These are phyloP conservation scores for Lasiodiplodia citricola DNA, from an alignment of 2,329 filamentous ascomycete genomes.

Conservation along the genomic window DNA sequence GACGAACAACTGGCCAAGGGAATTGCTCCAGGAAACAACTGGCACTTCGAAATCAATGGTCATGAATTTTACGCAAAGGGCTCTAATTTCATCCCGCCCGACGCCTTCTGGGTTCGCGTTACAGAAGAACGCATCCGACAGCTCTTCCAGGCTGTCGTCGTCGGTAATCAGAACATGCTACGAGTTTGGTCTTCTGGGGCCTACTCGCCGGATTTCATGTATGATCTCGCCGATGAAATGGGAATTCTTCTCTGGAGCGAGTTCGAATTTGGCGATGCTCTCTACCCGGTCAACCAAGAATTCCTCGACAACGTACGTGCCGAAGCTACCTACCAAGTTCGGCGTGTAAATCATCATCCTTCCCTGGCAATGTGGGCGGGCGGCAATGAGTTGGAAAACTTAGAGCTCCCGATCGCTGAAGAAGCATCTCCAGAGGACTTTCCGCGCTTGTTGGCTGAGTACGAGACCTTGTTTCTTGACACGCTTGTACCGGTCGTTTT, in stretches of 20 bases:
- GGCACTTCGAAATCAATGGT: slow-evolving; percentile 71
- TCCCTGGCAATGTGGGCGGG: slow-evolving; percentile 48
- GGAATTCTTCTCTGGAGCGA: slow-evolving; percentile 68
- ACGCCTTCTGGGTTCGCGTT: slow-evolving; percentile 67
- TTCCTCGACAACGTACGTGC: slow-evolving; percentile 62
- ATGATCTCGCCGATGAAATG: slow-evolving; percentile 65
- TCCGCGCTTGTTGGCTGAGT: slow-evolving; percentile 54
- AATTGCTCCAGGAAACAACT: slow-evolving; percentile 62
- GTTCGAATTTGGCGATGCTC: slow-evolving; percentile 65
- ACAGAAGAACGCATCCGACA: slow-evolving; percentile 57
- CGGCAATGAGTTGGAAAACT: slow-evolving; percentile 64
- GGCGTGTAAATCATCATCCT: slow-evolving; percentile 65
- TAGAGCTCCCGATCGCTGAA: slow-evolving; percentile 54
- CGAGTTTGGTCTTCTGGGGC: slow-evolving; percentile 66
- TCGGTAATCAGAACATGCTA: slow-evolving; percentile 69
- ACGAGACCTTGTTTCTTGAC: slow-evolving; percentile 63
- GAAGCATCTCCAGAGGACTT: slow-evolving; percentile 50
- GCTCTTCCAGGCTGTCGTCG: slow-evolving; percentile 61
- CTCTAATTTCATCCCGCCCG: slow-evolving; percentile 67
- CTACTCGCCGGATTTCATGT: slow-evolving; percentile 67
- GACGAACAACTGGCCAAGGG: slow-evolving; percentile 59
- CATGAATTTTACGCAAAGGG: slow-evolving; percentile 69
- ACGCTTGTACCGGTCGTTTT: slow-evolving; percentile 62
- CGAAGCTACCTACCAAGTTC: slow-evolving; percentile 65
- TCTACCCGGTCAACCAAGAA: slow-evolving; percentile 61